Evolutionary conservation across 345 rosid species (phyloP).

Genomic region (Brassica nigra): DNA sequence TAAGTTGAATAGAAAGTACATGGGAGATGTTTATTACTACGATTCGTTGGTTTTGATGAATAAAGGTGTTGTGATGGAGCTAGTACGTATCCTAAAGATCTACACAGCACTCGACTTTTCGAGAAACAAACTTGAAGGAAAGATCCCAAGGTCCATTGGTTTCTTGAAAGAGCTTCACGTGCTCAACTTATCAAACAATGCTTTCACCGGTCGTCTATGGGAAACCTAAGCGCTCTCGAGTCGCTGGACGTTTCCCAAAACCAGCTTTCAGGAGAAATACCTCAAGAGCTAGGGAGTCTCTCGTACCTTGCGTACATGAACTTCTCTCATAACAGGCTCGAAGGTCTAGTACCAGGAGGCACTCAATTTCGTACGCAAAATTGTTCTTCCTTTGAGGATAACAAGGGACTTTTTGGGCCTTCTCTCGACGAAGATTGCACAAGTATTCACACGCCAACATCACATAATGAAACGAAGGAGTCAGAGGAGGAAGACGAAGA

Average conservation of each 20-base stretch:
- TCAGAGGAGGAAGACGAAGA: background rate
- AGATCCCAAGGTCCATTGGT: background rate
- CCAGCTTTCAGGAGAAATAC: background rate
- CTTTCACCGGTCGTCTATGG: background rate
- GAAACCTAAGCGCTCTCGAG: background rate
- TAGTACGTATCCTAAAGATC: background rate
- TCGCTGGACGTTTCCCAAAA: background rate
- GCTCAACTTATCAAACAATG: background rate
- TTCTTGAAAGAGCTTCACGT: background rate
- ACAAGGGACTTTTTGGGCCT: background rate
- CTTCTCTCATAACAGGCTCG: background rate
- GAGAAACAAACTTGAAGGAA: background rate
- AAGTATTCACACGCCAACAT: background rate
- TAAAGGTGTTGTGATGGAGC: background rate
- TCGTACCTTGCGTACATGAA: background rate
- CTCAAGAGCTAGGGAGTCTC: background rate
- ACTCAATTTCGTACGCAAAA: background rate
- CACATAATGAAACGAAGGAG: background rate
- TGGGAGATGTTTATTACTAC: background rate
- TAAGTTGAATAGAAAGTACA: background rate
- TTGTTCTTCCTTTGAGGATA: background rate
- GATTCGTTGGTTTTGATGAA: background rate
- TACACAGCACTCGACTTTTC: background rate
- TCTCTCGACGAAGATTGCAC: background rate
- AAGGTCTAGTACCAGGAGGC: background rate